Percentiles rank a stretch among this genome's conserved stretches.
These are phyloP conservation scores for Macrolepiota albuminosa DNA, from an alignment of 768 basidiomycete species.

Conservation along the genomic window DNA sequence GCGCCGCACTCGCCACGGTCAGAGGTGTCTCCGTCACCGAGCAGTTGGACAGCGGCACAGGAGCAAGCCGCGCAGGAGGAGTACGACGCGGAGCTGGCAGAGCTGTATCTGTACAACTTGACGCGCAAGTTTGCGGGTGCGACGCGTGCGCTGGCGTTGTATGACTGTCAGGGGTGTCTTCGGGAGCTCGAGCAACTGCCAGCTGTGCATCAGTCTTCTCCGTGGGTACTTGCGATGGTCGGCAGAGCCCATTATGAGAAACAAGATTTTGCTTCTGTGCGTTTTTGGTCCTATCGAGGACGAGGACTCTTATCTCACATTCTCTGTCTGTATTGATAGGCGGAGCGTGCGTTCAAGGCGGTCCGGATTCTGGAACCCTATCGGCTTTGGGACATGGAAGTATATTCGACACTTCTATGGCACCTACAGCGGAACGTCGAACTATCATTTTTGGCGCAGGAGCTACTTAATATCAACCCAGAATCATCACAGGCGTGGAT, in stretches of 20 bases:
- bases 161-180: slow-evolving; percentile 72
- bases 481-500: slow-evolving; percentile 91
- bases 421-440: slow-evolving; percentile 82
- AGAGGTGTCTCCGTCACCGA: slow-evolving; percentile 60
- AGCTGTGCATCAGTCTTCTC: slow-evolving; percentile 62
- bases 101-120: slow-evolving; percentile 78
- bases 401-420: slow-evolving; percentile 95
- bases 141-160: slow-evolving; percentile 66
- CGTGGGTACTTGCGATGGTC: slow-evolving; percentile 76
- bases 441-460: slow-evolving; percentile 90
- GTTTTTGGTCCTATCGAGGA: slow-evolving; percentile 26
- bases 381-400: slow-evolving; percentile 89
- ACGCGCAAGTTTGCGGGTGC: slow-evolving; percentile 81
- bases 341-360: slow-evolving; percentile 83
- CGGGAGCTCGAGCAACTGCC: slow-evolving; percentile 77
- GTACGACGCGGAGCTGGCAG: slow-evolving; percentile 69
- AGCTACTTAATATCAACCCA: slow-evolving; percentile 81
- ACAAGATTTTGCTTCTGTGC: slow-evolving; percentile 82
- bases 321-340: slow-evolving; percentile 39
- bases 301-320: slow-evolving; percentile 20
- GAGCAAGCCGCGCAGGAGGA: slow-evolving; percentile 70
- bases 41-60: slow-evolving; percentile 57
- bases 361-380: slow-evolving; percentile 86
- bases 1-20: slow-evolving; percentile 58
- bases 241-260: slow-evolving; percentile 89